phyloP scores from a whole-genome alignment of 176 grass and related monocot genomes.

The Otatea glauca region DNA sequence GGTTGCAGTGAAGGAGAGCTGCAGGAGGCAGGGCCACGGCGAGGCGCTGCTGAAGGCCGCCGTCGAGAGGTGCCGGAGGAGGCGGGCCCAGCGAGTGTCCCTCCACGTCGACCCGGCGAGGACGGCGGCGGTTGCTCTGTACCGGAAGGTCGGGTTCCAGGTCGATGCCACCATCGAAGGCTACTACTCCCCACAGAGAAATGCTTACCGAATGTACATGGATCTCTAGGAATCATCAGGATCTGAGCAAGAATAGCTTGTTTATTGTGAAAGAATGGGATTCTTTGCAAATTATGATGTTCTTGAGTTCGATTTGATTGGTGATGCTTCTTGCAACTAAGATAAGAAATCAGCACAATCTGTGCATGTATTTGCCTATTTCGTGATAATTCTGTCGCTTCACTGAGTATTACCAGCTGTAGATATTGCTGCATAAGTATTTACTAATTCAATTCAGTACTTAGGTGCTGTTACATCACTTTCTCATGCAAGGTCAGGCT shows the following conservation, averaged over 20 bases:
- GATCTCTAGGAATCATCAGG: slow-evolving; percentile 56
- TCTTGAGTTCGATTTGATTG: neutral
- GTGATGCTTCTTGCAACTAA: neutral
- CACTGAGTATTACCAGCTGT: too few species aligned
- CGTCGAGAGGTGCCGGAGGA: slow-evolving; percentile 70
- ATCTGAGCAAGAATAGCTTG: neutral
- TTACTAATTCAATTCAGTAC: neutral
- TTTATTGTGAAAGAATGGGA: neutral
- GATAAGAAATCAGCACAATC: neutral
- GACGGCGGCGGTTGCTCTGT: slow-evolving; percentile 71
- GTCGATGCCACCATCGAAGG: slow-evolving; percentile 63
- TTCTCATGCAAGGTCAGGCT: neutral
- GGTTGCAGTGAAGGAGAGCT: slow-evolving; percentile 71
- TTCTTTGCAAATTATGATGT: neutral
- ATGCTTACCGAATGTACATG: slow-evolving; percentile 88
- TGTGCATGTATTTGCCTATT: neutral
- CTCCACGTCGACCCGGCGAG: slow-evolving; percentile 89
- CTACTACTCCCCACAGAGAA: slow-evolving; percentile 72
- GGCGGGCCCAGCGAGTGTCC: slow-evolving; percentile 62
- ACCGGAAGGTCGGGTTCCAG: slow-evolving; percentile 76
- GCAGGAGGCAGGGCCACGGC: slow-evolving; percentile 86
- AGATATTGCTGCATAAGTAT: too few species aligned
- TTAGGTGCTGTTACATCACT: neutral
- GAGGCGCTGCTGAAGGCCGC: slow-evolving; percentile 69
- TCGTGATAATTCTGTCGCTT: too few species aligned